A percentile compares a stretch with the other conserved stretches of the same genome.
Conservation (phyloP, 192 early-diverging fungal species). For the Phlyctochytrium bullatum region DNA sequence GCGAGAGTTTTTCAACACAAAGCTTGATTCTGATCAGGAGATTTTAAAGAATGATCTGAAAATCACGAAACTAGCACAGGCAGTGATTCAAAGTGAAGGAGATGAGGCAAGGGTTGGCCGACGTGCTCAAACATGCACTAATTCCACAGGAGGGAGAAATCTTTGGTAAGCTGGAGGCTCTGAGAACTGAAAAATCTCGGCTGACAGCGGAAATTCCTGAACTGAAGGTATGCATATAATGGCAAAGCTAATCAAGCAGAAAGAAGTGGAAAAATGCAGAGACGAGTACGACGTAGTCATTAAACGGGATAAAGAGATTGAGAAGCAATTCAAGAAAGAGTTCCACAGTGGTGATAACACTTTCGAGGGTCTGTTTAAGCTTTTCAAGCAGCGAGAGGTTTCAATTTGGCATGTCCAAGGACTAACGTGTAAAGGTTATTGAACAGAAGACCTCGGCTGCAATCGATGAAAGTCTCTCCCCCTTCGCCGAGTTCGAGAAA, state of each 20-base stretch:
- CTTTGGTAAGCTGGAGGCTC: conserved; percentile 33
- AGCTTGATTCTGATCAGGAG: conserved; percentile 43
- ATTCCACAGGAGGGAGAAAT: conserved; percentile 33
- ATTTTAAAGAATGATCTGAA: conserved; percentile 51
- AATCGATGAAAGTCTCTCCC: neutral
- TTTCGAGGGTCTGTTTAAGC: conserved; percentile 40
- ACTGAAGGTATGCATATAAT: conserved; percentile 36
- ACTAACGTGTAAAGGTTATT: too few relatives aligned
- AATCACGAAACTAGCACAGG: conserved; percentile 44
- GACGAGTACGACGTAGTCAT: conserved; percentile 53
- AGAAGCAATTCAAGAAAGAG: conserved; percentile 56
- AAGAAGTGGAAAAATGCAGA: conserved; percentile 50
- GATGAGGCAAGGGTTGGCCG: conserved; percentile 39
- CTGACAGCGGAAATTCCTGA: conserved; percentile 49
- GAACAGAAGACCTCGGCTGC: neutral
- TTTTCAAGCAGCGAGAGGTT: conserved; percentile 47
- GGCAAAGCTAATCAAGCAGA: conserved; percentile 23
- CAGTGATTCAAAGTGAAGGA: conserved; percentile 33
- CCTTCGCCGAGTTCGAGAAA: conserved; percentile 20
- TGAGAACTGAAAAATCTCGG: conserved; percentile 38
- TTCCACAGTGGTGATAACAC: conserved; percentile 31
- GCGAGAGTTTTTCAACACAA: conserved; percentile 37
- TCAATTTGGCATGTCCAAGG: too few relatives aligned
- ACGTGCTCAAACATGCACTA: conserved; percentile 14
- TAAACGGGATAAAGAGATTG: conserved; percentile 58